Conservation (phyloP, 1,139 yeast species). For the Debaryomycetaceae sp. region DNA sequence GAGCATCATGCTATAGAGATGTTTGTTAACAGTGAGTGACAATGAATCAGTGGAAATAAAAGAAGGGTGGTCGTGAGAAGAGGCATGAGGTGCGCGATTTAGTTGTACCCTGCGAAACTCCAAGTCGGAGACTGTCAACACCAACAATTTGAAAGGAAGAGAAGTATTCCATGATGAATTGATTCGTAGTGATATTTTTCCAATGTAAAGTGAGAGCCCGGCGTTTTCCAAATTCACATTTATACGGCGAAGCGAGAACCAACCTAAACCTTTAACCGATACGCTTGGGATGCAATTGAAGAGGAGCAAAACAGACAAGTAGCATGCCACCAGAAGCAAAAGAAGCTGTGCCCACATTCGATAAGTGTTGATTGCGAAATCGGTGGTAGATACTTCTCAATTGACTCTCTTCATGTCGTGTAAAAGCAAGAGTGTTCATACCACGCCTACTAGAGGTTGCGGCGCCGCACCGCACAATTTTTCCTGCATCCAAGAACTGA, state of each 20-base stretch:
- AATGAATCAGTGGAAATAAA: neutral
- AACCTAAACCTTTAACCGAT: slow-evolving; percentile 24
- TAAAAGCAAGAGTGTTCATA: no score
- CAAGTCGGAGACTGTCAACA: slow-evolving; percentile 19
- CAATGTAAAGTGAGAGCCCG: slow-evolving; percentile 10
- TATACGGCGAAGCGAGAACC: slow-evolving; percentile 23
- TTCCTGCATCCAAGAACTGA: neutral
- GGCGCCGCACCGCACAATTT: neutral
- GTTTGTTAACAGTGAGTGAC: neutral
- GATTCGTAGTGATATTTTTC: slow-evolving; percentile 15
- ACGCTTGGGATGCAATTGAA: slow-evolving; percentile 26
- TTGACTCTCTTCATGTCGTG: no score
- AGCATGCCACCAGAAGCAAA: neutral
- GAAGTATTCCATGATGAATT: slow-evolving; percentile 16
- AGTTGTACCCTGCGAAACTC: no score
- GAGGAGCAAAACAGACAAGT: slow-evolving; percentile 6
- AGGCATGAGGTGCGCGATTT: neutral
- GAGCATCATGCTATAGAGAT: slow-evolving; percentile 1
- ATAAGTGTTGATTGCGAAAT: no score
- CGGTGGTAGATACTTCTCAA: no score
- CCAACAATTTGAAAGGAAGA: slow-evolving; percentile 21
- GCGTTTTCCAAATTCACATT: slow-evolving; percentile 10
- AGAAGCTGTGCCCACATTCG: no score
- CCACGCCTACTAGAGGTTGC: no score
- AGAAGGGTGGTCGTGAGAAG: neutral